A percentile compares a stretch with the other conserved stretches of the same genome.
These are phyloP conservation scores for Beauveria asiatica DNA, from an alignment of 2,329 filamentous ascomycete species.

Conservation along the genomic window DNA sequence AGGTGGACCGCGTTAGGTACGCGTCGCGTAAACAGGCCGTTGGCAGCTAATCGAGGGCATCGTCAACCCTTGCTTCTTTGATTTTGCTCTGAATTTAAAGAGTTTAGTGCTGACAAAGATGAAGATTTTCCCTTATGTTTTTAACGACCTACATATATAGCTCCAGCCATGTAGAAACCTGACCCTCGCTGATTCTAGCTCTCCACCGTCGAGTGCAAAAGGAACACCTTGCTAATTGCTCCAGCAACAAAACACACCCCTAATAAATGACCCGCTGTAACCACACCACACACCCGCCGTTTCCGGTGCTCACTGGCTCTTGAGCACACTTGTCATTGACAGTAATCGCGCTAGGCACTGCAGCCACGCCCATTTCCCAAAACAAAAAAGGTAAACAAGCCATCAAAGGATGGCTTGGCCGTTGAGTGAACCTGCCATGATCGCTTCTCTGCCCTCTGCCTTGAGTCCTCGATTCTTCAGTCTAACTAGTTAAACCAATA, in stretches of 20 bases:
- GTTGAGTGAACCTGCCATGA: too few species aligned
- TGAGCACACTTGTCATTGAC: too few species aligned
- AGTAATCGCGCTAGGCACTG: not conserved
- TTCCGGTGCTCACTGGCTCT: not conserved
- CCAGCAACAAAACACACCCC: not conserved
- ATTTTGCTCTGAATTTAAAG: too few species aligned
- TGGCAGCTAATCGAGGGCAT: not conserved
- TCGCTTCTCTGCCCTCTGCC: too few species aligned
- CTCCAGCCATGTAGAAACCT: too few species aligned
- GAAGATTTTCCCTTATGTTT: too few species aligned
- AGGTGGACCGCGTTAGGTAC: not conserved
- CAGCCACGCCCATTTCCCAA: slow-evolving; percentile 9
- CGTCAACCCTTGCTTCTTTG: too few species aligned
- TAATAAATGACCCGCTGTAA: not conserved
- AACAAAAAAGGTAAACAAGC: slow-evolving; percentile 11
- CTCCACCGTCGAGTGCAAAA: too few species aligned
- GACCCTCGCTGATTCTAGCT: too few species aligned
- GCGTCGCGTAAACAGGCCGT: not conserved
- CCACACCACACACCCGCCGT: not conserved
- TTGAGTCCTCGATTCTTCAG: not conserved
- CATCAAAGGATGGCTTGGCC: too few species aligned
- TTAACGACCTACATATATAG: too few species aligned
- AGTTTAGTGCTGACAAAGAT: too few species aligned
- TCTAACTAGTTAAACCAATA: not conserved
- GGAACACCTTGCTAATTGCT: not conserved